A percentile compares a stretch with the other conserved stretches of the same genome.
phyloP scores from a whole-genome alignment of 306 rosid genomes.

The Sicyos baderoa region DNA sequence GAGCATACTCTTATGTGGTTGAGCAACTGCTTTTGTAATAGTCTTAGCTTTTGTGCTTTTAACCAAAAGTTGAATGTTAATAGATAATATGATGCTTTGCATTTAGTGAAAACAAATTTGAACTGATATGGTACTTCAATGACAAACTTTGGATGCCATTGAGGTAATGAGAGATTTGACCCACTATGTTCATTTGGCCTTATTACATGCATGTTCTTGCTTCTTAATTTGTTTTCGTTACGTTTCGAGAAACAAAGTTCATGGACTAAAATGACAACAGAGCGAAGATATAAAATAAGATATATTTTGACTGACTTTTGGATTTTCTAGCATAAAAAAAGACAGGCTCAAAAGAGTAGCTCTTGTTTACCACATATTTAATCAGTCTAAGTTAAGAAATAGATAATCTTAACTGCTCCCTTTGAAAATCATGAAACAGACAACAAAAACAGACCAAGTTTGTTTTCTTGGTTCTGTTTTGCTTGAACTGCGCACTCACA shows the following conservation, averaged over 20 bases:
- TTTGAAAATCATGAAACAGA: slow-evolving; percentile 80
- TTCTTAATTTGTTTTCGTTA: neutral
- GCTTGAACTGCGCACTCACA: slow-evolving; percentile 78
- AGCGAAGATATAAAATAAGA: neutral
- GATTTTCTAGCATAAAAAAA: slow-evolving; percentile 56
- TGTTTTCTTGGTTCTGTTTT: slow-evolving; percentile 32
- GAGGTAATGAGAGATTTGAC: neutral
- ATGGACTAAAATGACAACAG: neutral
- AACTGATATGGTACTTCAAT: neutral
- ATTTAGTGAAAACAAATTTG: neutral
- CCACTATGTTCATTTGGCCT: neutral
- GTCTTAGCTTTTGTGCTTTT: neutral
- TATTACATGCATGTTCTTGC: neutral
- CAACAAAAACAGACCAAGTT: slow-evolving; percentile 41
- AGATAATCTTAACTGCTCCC: slow-evolving; percentile 66
- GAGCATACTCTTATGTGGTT: too few relatives aligned
- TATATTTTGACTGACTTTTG: slow-evolving; percentile 14
- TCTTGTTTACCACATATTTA: slow-evolving; percentile 26
- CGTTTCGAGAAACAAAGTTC: neutral
- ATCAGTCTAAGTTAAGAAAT: slow-evolving; percentile 26
- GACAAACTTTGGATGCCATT: neutral
- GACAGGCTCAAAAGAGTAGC: slow-evolving; percentile 21
- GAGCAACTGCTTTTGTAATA: too few relatives aligned
- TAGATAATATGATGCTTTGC: neutral
- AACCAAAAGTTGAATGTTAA: neutral